Conservation (phyloP, 495 filamentous ascomycete genomes). For the Sabuloglossum arenarium region DNA sequence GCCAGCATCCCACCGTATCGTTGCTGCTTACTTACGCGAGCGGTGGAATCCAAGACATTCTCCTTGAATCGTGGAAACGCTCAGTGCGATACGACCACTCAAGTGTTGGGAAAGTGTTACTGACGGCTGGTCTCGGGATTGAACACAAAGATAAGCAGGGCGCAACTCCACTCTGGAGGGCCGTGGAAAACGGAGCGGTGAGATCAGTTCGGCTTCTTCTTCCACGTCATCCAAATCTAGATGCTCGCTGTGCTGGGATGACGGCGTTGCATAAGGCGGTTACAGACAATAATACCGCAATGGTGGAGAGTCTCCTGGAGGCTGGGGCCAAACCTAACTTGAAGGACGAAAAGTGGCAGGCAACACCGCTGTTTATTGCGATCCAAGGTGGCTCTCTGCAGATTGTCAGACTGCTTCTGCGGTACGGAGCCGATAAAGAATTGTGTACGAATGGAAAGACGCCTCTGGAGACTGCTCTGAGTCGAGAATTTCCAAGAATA, state of each 20-base stretch:
- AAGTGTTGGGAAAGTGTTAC: not conserved
- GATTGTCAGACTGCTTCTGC: not conserved
- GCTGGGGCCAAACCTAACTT: not conserved
- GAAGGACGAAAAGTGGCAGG: not conserved
- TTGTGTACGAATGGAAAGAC: not conserved
- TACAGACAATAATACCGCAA: no score
- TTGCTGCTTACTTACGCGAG: not conserved
- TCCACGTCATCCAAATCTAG: not conserved
- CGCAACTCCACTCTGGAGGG: not conserved
- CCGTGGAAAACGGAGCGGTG: conserved; percentile 6
- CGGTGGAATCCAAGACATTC: not conserved
- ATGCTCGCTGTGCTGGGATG: no score
- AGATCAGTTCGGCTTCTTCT: conserved; percentile 5
- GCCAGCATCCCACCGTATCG: not conserved
- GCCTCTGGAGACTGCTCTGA: not conserved
- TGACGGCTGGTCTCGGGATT: not conserved
- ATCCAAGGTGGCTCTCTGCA: not conserved
- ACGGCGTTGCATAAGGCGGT: not conserved
- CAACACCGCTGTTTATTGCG: not conserved
- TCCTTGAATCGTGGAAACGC: not conserved
- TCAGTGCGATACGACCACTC: not conserved
- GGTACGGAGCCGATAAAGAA: not conserved
- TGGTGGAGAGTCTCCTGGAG: not conserved
- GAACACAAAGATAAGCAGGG: not conserved
- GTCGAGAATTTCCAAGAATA: not conserved